Percentiles rank a stretch among this genome's conserved stretches.
phyloP scores from a whole-genome alignment of 2,329 filamentous ascomycete species.

The Apiospora saccharicola region DNA sequence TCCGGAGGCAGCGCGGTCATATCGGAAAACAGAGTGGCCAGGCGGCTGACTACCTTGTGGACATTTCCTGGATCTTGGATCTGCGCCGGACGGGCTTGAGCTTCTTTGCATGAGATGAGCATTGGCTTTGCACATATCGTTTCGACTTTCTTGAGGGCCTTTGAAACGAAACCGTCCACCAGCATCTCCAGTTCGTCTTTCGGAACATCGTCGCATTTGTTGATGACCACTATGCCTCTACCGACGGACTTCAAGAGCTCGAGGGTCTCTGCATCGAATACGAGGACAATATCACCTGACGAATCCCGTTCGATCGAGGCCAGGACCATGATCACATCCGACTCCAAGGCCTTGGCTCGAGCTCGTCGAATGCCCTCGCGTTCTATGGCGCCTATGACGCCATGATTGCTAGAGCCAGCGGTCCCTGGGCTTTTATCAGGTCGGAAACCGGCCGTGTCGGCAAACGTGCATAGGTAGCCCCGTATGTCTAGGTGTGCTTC shows the following conservation, averaged over 20 bases:
- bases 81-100: conserved; percentile 43
- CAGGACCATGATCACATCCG: conserved; percentile 85
- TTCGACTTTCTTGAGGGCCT: conserved; percentile 50
- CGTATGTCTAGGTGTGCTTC: conserved; percentile 89
- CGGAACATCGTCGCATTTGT: conserved; percentile 65
- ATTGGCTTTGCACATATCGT: conserved; percentile 53
- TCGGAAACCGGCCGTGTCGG: conserved; percentile 91
- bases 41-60: conserved; percentile 69
- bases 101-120: conserved; percentile 76
- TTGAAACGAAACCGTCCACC: conserved; percentile 48
- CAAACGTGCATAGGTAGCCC: conserved; percentile 91
- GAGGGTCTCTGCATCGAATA: conserved; percentile 63
- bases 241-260: conserved; percentile 50
- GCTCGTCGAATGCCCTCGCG: conserved; percentile 90
- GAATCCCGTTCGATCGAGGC: conserved; percentile 70
- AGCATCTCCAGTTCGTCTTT: conserved; percentile 46
- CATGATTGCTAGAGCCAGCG: conserved; percentile 29
- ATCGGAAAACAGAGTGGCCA: conserved; percentile 71
- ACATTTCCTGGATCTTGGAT: conserved; percentile 62
- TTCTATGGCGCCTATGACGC: conserved; percentile 75
- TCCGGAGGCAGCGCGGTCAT: conserved; percentile 77
- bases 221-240: conserved; percentile 63
- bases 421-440: conserved; percentile 43
- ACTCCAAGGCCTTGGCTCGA: conserved; percentile 79
- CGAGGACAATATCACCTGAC: conserved; percentile 51